These are phyloP conservation scores for Crucibulum laeve DNA, from an alignment of 768 basidiomycete genomes.

Conservation along the genomic window DNA sequence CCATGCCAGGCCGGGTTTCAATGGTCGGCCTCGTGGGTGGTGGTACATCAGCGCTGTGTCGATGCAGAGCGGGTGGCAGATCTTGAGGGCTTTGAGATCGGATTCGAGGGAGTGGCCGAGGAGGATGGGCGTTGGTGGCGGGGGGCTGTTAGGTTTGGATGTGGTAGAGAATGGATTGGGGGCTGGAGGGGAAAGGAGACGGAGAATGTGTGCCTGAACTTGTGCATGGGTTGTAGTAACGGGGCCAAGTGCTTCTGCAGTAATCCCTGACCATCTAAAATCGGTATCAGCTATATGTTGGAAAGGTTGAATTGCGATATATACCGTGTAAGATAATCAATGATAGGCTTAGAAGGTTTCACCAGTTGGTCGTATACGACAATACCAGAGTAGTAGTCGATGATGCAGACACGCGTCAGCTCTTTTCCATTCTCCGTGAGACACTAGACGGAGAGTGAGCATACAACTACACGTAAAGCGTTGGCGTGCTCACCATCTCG, in stretches of 20 bases:
- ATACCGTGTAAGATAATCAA: constrained; percentile 90
- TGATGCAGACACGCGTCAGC: constrained; percentile 78
- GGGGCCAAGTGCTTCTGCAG: constrained; percentile 57
- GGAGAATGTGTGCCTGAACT: constrained; percentile 70
- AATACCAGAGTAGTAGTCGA: constrained; percentile 69
- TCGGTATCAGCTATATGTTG: not conserved
- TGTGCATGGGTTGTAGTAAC: constrained; percentile 77
- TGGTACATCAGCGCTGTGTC: constrained; percentile 90
- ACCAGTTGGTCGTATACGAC: constrained; percentile 89
- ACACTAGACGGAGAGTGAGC: constrained; percentile 47
- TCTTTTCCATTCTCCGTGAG: constrained; percentile 87
- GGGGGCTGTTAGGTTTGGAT: constrained; percentile 16
- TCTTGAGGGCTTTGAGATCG: constrained; percentile 83
- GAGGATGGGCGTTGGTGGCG: constrained; percentile 67
- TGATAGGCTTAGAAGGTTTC: constrained; percentile 78
- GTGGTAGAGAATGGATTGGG: constrained; percentile 37
- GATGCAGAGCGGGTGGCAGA: constrained; percentile 83
- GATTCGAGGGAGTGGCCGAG: constrained; percentile 96
- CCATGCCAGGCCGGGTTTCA: constrained; percentile 97
- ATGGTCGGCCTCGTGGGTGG: constrained; percentile 89
- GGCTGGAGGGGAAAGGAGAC: constrained; percentile 49
- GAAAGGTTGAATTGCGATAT: constrained; percentile 9
- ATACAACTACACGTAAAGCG: constrained; percentile 1
- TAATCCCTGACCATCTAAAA: constrained; percentile 89
- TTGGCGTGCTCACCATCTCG: constrained; percentile 71